These are phyloP conservation scores for Filosporella fistucella DNA, from an alignment of 495 filamentous ascomycete species.

Conservation along the genomic window DNA sequence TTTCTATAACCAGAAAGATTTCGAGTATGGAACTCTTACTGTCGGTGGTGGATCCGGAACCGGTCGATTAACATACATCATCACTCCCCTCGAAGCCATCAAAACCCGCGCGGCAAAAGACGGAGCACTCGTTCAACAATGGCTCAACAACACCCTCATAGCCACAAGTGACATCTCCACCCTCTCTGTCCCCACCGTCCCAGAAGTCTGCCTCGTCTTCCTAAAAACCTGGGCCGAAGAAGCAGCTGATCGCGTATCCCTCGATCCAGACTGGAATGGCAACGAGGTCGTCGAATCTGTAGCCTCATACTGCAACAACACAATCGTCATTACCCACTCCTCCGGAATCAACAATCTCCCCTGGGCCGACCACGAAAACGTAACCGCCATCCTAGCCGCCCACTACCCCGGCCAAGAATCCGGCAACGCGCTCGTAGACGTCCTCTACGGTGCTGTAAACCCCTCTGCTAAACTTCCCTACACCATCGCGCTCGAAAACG, in stretches of 20 bases:
- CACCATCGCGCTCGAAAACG: constrained; percentile 58
- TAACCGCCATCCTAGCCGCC: constrained; percentile 81
- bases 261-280: constrained; percentile 74
- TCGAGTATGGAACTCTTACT: constrained; percentile 18
- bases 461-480: constrained; percentile 81
- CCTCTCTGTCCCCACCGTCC: constrained; percentile 38
- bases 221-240: constrained; percentile 85
- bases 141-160: constrained; percentile 69
- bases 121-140: constrained; percentile 59
- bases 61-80: constrained; percentile 81
- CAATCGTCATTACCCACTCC: constrained; percentile 88
- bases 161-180: constrained; percentile 66
- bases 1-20: constrained; percentile 71
- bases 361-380: constrained; percentile 53
- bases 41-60: constrained; percentile 82
- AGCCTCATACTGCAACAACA: constrained; percentile 74
- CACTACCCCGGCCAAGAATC: constrained; percentile 89
- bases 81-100: constrained; percentile 82
- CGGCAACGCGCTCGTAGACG: constrained; percentile 82
- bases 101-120: constrained; percentile 61
- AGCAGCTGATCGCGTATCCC: constrained; percentile 85
- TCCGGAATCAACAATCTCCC: constrained; percentile 63
- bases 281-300: constrained; percentile 80
- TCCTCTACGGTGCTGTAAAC: constrained; percentile 85
- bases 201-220: constrained; percentile 54